Evolutionary conservation across 352 stramenopile species (phyloP).

Genomic region (Blastocystis hominis): DNA sequence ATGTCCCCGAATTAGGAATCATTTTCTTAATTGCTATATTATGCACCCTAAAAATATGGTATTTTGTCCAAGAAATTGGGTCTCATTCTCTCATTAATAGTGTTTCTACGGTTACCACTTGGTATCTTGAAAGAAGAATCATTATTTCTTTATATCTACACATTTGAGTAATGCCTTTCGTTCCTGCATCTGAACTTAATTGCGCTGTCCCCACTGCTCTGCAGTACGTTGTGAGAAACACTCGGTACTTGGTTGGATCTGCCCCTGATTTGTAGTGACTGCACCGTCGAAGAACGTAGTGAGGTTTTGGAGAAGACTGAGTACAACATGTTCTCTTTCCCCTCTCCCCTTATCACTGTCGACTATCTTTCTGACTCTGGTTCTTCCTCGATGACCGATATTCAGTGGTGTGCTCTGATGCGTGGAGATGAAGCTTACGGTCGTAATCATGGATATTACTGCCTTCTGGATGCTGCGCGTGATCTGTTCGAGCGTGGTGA

Average conservation of each 20-base stretch:
- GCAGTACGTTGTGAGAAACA: conserved; percentile 55
- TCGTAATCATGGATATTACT: conserved; percentile 57
- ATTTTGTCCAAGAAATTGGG: background rate
- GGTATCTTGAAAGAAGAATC: background rate
- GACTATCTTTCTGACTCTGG: conserved; percentile 57
- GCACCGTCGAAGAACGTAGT: conserved; percentile 48
- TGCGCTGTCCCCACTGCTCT: conserved; percentile 33
- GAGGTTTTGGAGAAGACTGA: conserved; percentile 46
- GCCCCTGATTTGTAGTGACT: background rate
- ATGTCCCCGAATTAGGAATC: too few species aligned
- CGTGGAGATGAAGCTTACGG: conserved; percentile 54
- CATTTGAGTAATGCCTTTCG: conserved; percentile 38
- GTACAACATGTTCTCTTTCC: conserved; percentile 59
- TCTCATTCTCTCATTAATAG: background rate
- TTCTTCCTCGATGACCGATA: conserved; percentile 56
- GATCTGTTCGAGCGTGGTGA: conserved; percentile 57
- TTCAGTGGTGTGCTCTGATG: conserved; percentile 57
- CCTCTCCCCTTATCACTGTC: conserved; percentile 56
- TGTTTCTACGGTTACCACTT: conserved; percentile 34
- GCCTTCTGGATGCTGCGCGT: conserved; percentile 41
- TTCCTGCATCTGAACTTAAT: conserved; percentile 17
- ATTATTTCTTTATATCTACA: conserved; percentile 24
- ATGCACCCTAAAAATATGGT: background rate
- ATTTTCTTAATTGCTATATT: background rate
- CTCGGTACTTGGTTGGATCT: background rate